Percentiles rank a stretch among this genome's conserved stretches.
Conservation (phyloP, 228 moss, liverwort and hornwort genomes). For the Sphagnum magellanicum region DNA sequence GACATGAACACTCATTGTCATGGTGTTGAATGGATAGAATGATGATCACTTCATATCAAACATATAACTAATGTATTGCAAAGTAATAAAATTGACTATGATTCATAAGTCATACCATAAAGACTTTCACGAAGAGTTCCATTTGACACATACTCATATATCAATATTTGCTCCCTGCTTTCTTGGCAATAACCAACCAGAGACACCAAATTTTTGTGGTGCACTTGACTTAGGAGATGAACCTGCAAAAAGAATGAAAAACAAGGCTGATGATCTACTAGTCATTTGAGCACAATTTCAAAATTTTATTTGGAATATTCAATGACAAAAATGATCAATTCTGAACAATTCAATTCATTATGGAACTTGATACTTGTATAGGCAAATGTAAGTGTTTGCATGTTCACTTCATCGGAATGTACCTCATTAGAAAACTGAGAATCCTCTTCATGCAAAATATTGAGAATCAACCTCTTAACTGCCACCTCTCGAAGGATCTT, state of each 20-base stretch:
- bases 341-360: too few relatives aligned
- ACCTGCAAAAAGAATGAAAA: constrained; percentile 17
- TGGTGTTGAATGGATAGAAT: too few relatives aligned
- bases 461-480: constrained; percentile 10
- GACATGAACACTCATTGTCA: too few relatives aligned
- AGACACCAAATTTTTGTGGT: constrained; percentile 54
- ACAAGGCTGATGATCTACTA: background rate
- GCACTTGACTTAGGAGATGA: constrained; percentile 44
- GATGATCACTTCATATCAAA: too few relatives aligned
- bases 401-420: background rate
- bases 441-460: constrained; percentile 10
- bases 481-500: constrained; percentile 27
- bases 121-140: constrained; percentile 57
- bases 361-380: too few relatives aligned
- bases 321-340: too few relatives aligned
- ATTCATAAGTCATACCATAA: constrained; percentile 23
- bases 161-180: constrained; percentile 35
- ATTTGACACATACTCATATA: constrained; percentile 45
- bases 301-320: too few relatives aligned
- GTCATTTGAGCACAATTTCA: too few relatives aligned
- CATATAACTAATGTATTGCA: background rate
- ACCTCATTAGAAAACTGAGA: constrained; percentile 52
- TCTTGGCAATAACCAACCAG: constrained; percentile 51
- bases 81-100: background rate
- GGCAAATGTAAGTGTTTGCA: too few relatives aligned